A percentile compares a stretch with the other conserved stretches of the same genome.
These are phyloP conservation scores for Rubus idaeus DNA, from an alignment of 306 rosid genomes.

Conservation along the genomic window DNA sequence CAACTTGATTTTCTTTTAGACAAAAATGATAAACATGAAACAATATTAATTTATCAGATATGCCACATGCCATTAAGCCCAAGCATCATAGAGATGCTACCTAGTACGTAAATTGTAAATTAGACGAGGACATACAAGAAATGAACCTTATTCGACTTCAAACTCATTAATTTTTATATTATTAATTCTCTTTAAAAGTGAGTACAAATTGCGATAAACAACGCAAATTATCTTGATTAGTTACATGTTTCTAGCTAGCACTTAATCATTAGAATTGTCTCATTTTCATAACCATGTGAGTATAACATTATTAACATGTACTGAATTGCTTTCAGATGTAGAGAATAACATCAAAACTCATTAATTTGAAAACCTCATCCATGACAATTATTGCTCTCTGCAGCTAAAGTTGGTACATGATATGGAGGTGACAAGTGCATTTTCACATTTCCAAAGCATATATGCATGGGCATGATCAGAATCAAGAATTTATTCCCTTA, in stretches of 20 bases:
- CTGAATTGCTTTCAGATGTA: neutral
- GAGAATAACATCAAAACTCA: neutral
- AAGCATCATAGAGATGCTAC: too few species aligned
- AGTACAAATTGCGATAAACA: neutral
- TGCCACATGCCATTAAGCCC: too few species aligned
- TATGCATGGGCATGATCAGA: neutral
- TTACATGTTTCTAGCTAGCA: neutral
- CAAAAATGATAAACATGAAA: too few species aligned
- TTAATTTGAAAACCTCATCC: neutral
- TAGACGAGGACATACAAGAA: neutral
- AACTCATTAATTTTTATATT: too few species aligned
- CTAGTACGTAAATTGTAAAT: too few species aligned
- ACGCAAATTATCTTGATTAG: neutral
- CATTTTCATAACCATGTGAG: neutral
- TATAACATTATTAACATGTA: neutral
- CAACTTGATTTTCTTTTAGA: too few species aligned
- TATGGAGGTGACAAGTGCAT: slow-evolving; percentile 2
- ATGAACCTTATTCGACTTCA: neutral
- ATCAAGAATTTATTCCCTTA: slow-evolving; percentile 12
- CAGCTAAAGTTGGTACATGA: neutral
- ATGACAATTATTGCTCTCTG: neutral
- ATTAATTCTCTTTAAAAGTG: neutral
- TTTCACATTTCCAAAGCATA: slow-evolving; percentile 5
- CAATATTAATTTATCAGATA: too few species aligned
- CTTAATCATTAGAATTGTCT: neutral